Percentiles rank a stretch among this genome's conserved stretches.
Conservation (phyloP, 1,139 yeast genomes). For the Geotrichum histeridarum region DNA sequence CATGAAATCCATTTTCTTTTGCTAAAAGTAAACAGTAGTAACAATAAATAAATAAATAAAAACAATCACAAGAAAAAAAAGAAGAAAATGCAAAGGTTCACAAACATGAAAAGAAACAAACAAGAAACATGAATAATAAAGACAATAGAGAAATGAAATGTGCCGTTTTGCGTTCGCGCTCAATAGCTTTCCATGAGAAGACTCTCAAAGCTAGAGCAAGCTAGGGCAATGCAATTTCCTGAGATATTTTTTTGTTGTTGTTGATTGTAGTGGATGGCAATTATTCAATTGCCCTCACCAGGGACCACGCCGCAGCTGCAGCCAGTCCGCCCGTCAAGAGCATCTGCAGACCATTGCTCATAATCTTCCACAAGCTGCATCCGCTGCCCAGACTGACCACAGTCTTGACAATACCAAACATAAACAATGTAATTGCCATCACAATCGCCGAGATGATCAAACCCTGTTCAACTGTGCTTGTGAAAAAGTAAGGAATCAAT, state of each 20-base stretch:
- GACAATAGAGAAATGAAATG: too few relatives aligned
- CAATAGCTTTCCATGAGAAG: not conserved
- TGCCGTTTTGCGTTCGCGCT: not conserved
- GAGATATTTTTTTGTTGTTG: not conserved
- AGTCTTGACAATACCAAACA: constrained; percentile 84
- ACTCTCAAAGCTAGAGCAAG: not conserved
- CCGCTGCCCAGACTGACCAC: constrained; percentile 77
- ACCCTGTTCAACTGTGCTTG: constrained; percentile 67
- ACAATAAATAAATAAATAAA: not conserved
- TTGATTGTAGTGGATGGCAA: not conserved
- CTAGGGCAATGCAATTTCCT: not conserved
- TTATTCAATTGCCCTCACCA: constrained; percentile 70
- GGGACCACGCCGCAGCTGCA: constrained; percentile 94
- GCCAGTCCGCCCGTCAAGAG: constrained; percentile 89
- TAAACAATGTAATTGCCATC: constrained; percentile 79
- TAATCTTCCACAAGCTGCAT: constrained; percentile 55
- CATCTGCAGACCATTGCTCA: constrained; percentile 85
- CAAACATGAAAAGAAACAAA: not conserved
- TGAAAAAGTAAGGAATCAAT: constrained; percentile 72
- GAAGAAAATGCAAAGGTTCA: not conserved
- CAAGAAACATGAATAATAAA: not conserved
- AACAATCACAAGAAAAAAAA: not conserved
- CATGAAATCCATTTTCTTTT: not conserved
- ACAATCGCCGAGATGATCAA: constrained; percentile 68
- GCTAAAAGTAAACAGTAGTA: not conserved